Conservation (phyloP, 2,329 filamentous ascomycete species). For the Macrophomina pseudophaseolina region DNA sequence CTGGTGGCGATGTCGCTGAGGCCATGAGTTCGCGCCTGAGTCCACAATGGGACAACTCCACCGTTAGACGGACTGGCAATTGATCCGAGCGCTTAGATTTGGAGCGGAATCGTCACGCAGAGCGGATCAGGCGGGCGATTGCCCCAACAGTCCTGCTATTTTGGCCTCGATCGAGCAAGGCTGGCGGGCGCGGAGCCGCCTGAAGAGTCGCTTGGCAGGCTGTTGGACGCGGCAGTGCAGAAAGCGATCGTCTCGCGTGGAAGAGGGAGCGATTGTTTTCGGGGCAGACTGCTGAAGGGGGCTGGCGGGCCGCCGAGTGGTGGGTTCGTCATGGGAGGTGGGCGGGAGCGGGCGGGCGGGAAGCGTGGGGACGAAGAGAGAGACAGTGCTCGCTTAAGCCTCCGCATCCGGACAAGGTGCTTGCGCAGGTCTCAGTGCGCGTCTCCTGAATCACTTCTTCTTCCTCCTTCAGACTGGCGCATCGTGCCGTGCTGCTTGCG, state of each 20-base stretch:
- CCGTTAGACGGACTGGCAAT: conserved; percentile 8
- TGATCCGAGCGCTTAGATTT: conserved; percentile 16
- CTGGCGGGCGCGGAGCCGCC: background rate
- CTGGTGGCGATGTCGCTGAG: conserved; percentile 5
- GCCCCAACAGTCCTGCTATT: background rate
- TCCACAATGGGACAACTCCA: conserved; percentile 4
- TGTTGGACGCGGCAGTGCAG: background rate
- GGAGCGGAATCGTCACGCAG: background rate
- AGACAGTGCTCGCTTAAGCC: conserved; percentile 3
- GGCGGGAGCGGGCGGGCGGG: conserved; percentile 18
- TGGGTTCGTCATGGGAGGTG: conserved; percentile 1
- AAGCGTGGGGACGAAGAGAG: conserved; percentile 3
- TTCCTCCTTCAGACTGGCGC: background rate
- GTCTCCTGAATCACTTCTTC: conserved; percentile 12
- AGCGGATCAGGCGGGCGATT: conserved; percentile 7
- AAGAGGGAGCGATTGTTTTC: background rate
- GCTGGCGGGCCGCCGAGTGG: background rate
- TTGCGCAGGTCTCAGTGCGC: background rate
- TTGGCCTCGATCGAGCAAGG: background rate
- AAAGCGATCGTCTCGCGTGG: conserved; percentile 14
- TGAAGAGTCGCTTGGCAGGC: background rate
- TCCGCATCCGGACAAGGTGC: background rate
- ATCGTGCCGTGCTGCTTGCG: background rate
- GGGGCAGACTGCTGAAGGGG: conserved; percentile 2
- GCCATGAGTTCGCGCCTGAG: conserved; percentile 4